These are phyloP conservation scores for Williopsis jadinii DNA, from an alignment of 1,139 yeast species.

Conservation along the genomic window DNA sequence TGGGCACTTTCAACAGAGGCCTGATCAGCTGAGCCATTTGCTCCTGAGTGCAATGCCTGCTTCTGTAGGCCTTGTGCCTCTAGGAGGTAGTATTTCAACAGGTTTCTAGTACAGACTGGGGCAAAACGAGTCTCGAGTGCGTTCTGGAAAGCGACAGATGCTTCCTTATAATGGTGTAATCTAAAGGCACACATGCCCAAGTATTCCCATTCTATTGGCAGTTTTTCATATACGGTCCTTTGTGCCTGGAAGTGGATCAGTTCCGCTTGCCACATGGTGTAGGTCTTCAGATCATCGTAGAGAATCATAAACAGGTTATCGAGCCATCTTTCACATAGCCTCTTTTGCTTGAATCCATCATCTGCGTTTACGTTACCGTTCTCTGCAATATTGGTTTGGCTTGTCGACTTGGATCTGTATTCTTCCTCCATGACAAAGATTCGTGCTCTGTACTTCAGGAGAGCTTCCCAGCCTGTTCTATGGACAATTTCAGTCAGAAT, in stretches of 20 bases:
- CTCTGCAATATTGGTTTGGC: constrained; percentile 27
- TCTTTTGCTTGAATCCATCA: constrained; percentile 35
- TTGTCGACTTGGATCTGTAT: constrained; percentile 37
- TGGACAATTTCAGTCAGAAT: constrained; percentile 71
- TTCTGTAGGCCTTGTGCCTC: constrained; percentile 17
- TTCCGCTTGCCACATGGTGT: constrained; percentile 94
- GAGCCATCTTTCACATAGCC: constrained; percentile 95
- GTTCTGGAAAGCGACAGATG: constrained; percentile 71
- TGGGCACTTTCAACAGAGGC: constrained; percentile 23
- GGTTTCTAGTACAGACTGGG: constrained; percentile 69
- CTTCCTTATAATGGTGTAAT: constrained; percentile 78
- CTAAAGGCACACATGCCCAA: constrained; percentile 82
- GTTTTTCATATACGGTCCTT: constrained; percentile 67
- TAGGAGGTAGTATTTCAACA: constrained; percentile 55
- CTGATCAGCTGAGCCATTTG: constrained; percentile 2
- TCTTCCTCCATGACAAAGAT: constrained; percentile 98
- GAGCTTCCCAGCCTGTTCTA: constrained; percentile 85
- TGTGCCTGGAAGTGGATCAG: constrained; percentile 79
- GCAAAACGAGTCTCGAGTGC: constrained; percentile 74
- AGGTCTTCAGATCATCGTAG: constrained; percentile 86
- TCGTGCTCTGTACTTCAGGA: constrained; percentile 75
- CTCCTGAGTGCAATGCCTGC: constrained; percentile 2
- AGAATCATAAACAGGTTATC: constrained; percentile 88
- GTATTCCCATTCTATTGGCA: constrained; percentile 91
- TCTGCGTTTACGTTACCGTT: constrained; percentile 1